Base-by-base conservation (phyloP, 441 rosid species). In the Omphalea diandra region DNA sequence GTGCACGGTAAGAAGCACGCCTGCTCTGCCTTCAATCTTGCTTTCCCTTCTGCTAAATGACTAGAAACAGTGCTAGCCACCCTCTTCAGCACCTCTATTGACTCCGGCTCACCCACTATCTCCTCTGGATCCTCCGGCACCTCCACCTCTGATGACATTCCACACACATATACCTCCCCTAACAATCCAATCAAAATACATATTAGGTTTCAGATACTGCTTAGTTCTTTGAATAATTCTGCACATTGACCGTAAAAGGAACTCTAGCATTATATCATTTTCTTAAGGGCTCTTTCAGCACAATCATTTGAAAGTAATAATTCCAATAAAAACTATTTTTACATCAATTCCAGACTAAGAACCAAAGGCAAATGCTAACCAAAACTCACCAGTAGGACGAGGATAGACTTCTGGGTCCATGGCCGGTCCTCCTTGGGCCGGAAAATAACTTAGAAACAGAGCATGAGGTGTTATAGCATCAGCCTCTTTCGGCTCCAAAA, bases 361-460 rank as follows among this genome's bases (percentile, higher is more conserved):
- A n/a, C n/a, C n/a, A n/a, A n/a, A n/a, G n/a, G n/a, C n/a, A n/a
- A n/a, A n/a, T n/a, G n/a, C 17, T 17, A 14, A 46, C 2, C 17
- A 47, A 24, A 52, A 8, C 8, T 32, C 71, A 91, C 94, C 96
- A 4, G 94, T 82, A 0, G 96, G 91, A 15, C 94, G 97, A 73
- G 97, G 96, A 63, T 84, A 90, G 0, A 90, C 91, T 81, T 93
- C 93, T 0, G 94, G 97, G 57, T 93, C 96, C 70, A 89, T 76
- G 53, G 89, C 84, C 67, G 61, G 63, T 7, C 87, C 88, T 5
- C 90, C 94, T 5, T 69, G 77, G 22, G 81, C 56, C 12, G 85
- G 77, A 67, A 36, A 50, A 70, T 83, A 93, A 65, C 83, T 83
- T 44, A 89, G 72, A 73, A 85, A 89, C 20, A 90, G 79, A 0